Evolutionary conservation across 208 protist species (phyloP), one percentile per base, ranked within the genome.

Genomic region (Trypanosoma vivax): DNA sequence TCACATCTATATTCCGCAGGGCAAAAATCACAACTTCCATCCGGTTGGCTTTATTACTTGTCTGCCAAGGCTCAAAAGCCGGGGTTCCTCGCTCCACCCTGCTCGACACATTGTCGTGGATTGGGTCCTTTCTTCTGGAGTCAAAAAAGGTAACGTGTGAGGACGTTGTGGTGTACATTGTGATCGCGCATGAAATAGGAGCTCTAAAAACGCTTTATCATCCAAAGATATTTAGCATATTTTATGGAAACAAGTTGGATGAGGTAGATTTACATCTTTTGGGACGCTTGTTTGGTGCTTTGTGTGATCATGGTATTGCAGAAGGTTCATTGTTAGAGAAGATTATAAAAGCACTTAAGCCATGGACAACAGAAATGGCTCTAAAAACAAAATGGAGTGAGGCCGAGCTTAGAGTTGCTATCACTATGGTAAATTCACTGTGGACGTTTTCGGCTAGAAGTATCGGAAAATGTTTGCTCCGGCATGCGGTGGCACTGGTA

Each of bases 231-330:
- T 31, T 67, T 46, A 38, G 19, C 21, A 14, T 31, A 3, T 28
- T 67, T 49, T 9, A 25, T 11, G 11, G 50, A 37, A 37, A 60
- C 19, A 2, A 1, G n/a, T 16, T 59, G 19, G 28, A 60, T 2
- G 50, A 19, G 23, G 10, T 67, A 35, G 39, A 34, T 40, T 25
- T 51, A 28, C 30, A 43, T 31, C 27, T 50, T 35, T 16, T 19
- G 34, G 5, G 13, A 53, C 52, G 46, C 33, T 52, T 67, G 39
- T 53, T 67, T 53, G 51, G 5, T 23, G 60, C 46, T 28, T 16
- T 67, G 5, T 60, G 41, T 28, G 41, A 41, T 28, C 29, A 60
- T 53, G 60, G 60, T 39, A n/a, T 67, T 23, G 60, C 53, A 50
- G 46, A 67, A 39, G 55, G 34, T 14, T 23, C 1, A 2, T 5